Conservation (phyloP, 164 flowering plant species). For the Stephania yunnanensis region DNA sequence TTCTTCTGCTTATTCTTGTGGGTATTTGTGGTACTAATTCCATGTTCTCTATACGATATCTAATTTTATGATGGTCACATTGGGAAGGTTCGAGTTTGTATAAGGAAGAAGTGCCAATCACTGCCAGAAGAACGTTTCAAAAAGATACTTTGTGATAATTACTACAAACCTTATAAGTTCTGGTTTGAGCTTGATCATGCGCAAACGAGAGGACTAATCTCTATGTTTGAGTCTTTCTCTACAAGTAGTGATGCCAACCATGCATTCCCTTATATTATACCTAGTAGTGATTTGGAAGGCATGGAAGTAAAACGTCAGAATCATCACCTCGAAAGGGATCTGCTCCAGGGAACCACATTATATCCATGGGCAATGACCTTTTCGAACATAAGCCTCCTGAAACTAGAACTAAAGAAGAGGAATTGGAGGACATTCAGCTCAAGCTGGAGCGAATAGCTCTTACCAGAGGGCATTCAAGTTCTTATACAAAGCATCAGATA, state of each 20-base stretch:
- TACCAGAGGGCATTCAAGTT: slow-evolving; percentile 12
- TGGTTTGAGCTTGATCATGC: slow-evolving; percentile 88
- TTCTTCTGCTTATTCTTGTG: not conserved
- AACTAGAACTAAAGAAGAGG: slow-evolving; percentile 9
- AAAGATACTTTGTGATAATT: slow-evolving; percentile 59
- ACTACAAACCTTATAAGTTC: slow-evolving; percentile 41
- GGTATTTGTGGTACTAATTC: not conserved
- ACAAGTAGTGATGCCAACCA: slow-evolving; percentile 19
- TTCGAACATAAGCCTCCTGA: not conserved
- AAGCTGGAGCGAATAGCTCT: slow-evolving; percentile 40
- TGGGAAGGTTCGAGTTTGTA: slow-evolving; percentile 56
- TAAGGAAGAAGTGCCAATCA: slow-evolving; percentile 47
- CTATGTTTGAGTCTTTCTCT: slow-evolving; percentile 36
- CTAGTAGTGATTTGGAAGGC: slow-evolving; percentile 19
- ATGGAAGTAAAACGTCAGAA: slow-evolving; percentile 10
- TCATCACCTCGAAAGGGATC: slow-evolving; percentile 8
- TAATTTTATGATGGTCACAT: slow-evolving; percentile 10
- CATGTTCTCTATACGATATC: not conserved
- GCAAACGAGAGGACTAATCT: slow-evolving; percentile 50
- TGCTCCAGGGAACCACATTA: not conserved
- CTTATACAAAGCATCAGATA: slow-evolving; percentile 5
- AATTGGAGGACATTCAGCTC: slow-evolving; percentile 19
- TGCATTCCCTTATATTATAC: slow-evolving; percentile 12
- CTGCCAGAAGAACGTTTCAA: slow-evolving; percentile 51
- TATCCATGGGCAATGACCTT: slow-evolving; percentile 1